Evolutionary conservation across 2,329 filamentous ascomycete species (phyloP).

Genomic region (Pseudogymnoascus sp.): DNA sequence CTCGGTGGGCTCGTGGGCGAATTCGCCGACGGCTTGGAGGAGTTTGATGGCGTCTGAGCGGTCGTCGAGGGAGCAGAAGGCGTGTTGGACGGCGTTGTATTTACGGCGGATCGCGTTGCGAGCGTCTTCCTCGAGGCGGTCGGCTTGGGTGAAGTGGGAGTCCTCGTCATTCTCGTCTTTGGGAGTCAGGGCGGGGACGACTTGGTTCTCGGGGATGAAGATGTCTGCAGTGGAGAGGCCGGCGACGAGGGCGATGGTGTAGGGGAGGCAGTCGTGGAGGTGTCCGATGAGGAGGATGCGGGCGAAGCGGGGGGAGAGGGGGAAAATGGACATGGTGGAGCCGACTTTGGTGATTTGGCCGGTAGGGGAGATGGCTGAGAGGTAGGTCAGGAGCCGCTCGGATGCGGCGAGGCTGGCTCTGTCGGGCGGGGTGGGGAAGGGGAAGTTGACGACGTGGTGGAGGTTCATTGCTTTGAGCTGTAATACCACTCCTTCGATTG

Average conservation of each 20-base stretch:
- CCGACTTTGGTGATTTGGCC: slow-evolving; percentile 78
- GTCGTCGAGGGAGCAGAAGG: slow-evolving; percentile 75
- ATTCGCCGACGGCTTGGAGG: slow-evolving; percentile 80
- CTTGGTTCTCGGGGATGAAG: slow-evolving; percentile 75
- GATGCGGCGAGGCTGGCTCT: slow-evolving; percentile 69
- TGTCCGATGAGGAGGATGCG: slow-evolving; percentile 88
- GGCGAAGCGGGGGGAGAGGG: slow-evolving; percentile 81
- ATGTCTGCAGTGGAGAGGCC: slow-evolving; percentile 82
- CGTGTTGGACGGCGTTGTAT: slow-evolving; percentile 66
- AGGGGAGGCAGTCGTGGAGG: slow-evolving; percentile 71
- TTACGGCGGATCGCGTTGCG: slow-evolving; percentile 55
- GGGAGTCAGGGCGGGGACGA: slow-evolving; percentile 51
- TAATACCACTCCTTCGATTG: slow-evolving; percentile 85
- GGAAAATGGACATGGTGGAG: slow-evolving; percentile 77
- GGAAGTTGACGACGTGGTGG: slow-evolving; percentile 85
- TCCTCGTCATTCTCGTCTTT: slow-evolving; percentile 42
- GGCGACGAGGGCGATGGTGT: slow-evolving; percentile 82
- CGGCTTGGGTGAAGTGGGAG: slow-evolving; percentile 53
- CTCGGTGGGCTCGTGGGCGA: slow-evolving; percentile 65
- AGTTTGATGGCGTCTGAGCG: slow-evolving; percentile 84
- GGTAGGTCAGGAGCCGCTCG: slow-evolving; percentile 77
- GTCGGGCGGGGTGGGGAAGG: slow-evolving; percentile 87
- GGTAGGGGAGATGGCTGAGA: slow-evolving; percentile 66
- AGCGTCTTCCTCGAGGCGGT: slow-evolving; percentile 64
- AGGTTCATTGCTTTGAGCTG: slow-evolving; percentile 94